Evolutionary conservation across 169 alveolate species (phyloP), one percentile per base, ranked within the genome.

Genomic region (Babesia divergens): DNA sequence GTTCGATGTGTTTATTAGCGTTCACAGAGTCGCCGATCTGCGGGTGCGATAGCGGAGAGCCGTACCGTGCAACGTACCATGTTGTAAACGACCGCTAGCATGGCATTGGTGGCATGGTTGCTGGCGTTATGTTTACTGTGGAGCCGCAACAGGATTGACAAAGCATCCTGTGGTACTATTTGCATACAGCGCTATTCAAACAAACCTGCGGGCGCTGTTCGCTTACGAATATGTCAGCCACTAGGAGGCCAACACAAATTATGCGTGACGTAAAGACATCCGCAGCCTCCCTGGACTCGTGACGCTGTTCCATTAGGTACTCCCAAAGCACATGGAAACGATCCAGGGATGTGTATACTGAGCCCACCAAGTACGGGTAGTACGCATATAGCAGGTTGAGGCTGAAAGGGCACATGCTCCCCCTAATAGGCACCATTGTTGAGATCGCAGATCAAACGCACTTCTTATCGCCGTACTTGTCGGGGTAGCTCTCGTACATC

Each of bases 381-480:
- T 62, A 74, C 8, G 77, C 72, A 60, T 74, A 65, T 46, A 74
- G 49, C 24, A 65, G 51, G 47, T 37, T 52, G 6, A 67, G 65
- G 46, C 84, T 65, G 56, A 74, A 74, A 8, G 77, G 75, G 75
- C 77, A 60, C 65, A 46, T 65, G 54, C 70, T 52, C 29, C 69
- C 77, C 20, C 84, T 74, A n/a, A n/a, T n/a, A n/a, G n/a, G 58
- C 26, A 32, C 43, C 5, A 3, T 5, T 0, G 3, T 46, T 11
- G 24, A 6, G 26, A 34, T 16, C 11, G 14, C 5, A 0, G 2
- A 0, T 14, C 20, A 28, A 20, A 65, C 58, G 2, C 55, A 44
- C 62, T 18, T 55, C 16, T 31, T 69, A 32, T 69, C 64, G 38
- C 52, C 52, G 37, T 69, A 58, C 38, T 31, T 59, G 37, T 70